phyloP scores from a whole-genome alignment of 331 rosid genomes.

The Phaseolus coccineus region DNA sequence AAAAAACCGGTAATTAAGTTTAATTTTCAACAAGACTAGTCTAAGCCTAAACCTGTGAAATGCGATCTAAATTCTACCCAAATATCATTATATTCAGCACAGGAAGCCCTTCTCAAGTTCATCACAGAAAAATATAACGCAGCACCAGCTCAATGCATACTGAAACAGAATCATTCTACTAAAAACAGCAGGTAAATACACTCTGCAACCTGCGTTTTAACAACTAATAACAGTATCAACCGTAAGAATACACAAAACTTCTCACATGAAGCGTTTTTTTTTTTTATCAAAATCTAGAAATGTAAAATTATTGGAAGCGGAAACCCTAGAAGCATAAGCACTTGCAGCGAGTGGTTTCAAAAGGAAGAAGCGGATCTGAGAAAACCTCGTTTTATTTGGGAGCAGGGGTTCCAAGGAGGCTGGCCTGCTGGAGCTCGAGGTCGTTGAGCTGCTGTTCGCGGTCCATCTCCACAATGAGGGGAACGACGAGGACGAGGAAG shows the following conservation, averaged over 20 bases:
- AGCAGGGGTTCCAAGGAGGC: constrained; percentile 79
- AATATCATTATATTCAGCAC: not conserved
- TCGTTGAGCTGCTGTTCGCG: constrained; percentile 97
- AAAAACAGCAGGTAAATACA: not conserved
- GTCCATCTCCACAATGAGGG: constrained; percentile 94
- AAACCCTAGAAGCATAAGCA: constrained; percentile 43
- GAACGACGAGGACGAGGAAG: constrained; percentile 82
- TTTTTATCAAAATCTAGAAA: not conserved
- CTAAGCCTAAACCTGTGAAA: not conserved
- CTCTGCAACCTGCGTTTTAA: not conserved
- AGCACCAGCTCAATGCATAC: not conserved
- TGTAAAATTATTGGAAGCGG: constrained; percentile 39
- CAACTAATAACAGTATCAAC: not conserved
- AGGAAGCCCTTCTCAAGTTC: not conserved
- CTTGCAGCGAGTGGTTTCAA: not conserved
- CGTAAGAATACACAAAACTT: constrained; percentile 24
- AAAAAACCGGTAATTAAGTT: not conserved
- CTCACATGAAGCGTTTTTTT: not conserved
- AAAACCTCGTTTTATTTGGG: constrained; percentile 48
- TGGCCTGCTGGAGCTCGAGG: constrained; percentile 93
- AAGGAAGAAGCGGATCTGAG: not conserved
- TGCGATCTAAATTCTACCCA: not conserved
- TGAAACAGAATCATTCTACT: not conserved
- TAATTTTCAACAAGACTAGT: not conserved
- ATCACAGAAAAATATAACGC: not conserved